Conservation (phyloP, 2,329 filamentous ascomycete species). For the Paramyrothecium sp. region DNA sequence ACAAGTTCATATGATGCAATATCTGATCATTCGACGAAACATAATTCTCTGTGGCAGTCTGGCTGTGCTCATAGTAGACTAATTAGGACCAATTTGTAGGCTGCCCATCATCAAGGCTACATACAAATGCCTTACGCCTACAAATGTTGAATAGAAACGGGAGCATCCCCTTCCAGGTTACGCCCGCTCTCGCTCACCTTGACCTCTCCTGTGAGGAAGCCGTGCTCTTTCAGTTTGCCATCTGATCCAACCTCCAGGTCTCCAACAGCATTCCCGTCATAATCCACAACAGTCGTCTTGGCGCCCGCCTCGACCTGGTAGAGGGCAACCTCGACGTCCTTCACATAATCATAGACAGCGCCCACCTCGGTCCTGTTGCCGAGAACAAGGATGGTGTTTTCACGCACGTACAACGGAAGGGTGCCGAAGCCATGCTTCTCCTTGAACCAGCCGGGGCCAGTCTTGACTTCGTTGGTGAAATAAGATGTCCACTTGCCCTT, state of each 20-base stretch:
- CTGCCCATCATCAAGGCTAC: not conserved
- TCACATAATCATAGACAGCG: conserved; percentile 45
- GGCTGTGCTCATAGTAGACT: not conserved
- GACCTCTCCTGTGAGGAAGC: conserved; percentile 36
- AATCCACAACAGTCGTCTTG: conserved; percentile 39
- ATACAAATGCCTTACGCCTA: not conserved
- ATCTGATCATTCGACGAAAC: too few relatives aligned
- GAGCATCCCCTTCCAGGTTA: conserved; percentile 20
- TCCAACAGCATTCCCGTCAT: conserved; percentile 38
- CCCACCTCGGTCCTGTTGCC: conserved; percentile 36
- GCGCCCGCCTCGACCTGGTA: conserved; percentile 42
- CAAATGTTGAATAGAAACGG: conserved; percentile 21
- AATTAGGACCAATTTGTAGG: not conserved
- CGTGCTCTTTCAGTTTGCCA: conserved; percentile 36
- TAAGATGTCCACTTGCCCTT: conserved; percentile 45
- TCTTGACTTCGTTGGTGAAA: conserved; percentile 47
- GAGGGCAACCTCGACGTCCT: conserved; percentile 45
- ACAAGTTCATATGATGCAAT: too few relatives aligned
- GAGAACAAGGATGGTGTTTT: conserved; percentile 48
- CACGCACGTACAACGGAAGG: conserved; percentile 57
- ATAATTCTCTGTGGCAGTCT: not conserved
- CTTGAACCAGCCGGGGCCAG: conserved; percentile 55
- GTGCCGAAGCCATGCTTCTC: conserved; percentile 59
- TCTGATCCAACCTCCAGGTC: conserved; percentile 35
- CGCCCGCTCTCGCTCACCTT: conserved; percentile 20